phyloP scores from a whole-genome alignment of 345 rosid genomes.

The Hevea brasiliensis region DNA sequence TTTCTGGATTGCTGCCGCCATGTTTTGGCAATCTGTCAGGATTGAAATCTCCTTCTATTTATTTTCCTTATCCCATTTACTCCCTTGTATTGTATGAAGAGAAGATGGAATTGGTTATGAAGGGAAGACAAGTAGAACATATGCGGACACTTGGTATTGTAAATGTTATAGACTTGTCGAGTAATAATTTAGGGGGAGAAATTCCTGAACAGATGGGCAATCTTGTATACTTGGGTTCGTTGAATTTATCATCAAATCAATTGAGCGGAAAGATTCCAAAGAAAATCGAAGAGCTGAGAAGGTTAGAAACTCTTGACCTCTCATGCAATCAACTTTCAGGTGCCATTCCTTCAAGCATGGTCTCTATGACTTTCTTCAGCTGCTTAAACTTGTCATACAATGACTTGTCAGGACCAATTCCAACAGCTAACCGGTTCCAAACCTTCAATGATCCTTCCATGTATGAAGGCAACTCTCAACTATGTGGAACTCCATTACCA shows the following conservation, averaged over 20 bases:
- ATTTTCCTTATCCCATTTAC: neutral
- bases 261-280: conserved; percentile 12
- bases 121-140: conserved; percentile 8
- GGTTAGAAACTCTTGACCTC: conserved; percentile 17
- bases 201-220: conserved; percentile 17
- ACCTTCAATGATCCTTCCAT: conserved; percentile 25
- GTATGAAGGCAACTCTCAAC: conserved; percentile 19
- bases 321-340: conserved; percentile 26
- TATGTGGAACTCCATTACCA: conserved; percentile 17
- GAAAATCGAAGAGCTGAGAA: conserved; percentile 8
- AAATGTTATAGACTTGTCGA: conserved; percentile 16
- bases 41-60: neutral
- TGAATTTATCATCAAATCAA: conserved; percentile 19
- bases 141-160: neutral
- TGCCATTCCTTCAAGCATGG: conserved; percentile 18
- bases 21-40: conserved; percentile 11
- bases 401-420: conserved; percentile 34
- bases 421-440: conserved; percentile 22
- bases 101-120: neutral
- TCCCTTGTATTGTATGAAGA: conserved; percentile 9
- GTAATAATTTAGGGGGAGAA: conserved; percentile 6
- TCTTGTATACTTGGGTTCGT: neutral
- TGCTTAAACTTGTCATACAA: too few species aligned
- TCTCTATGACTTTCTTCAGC: conserved; percentile 12
- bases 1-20: conserved; percentile 15